phyloP scores from a whole-genome alignment of 2,329 filamentous ascomycete species.

The Fusarium dlaminii region DNA sequence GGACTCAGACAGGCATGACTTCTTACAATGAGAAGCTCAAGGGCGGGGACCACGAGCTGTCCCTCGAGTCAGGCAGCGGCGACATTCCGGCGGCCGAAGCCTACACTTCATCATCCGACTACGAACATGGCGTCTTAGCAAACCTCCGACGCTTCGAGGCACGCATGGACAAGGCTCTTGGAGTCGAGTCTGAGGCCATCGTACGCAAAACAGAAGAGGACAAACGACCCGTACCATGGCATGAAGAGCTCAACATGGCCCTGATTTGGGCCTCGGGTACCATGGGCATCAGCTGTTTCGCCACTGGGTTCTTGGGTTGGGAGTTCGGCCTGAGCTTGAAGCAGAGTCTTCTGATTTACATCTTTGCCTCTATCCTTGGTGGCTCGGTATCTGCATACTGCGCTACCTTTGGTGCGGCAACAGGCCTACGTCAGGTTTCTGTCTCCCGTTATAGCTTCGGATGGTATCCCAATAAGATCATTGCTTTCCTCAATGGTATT shows the following conservation, averaged over 20 bases:
- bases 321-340: constrained; percentile 10
- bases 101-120: neutral
- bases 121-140: neutral
- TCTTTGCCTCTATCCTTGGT: constrained; percentile 6
- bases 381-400: neutral
- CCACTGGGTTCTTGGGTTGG: constrained; percentile 6
- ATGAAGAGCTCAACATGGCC: constrained; percentile 9
- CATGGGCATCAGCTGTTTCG: constrained; percentile 7
- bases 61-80: constrained; percentile 6
- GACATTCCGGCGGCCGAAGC: neutral
- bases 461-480: constrained; percentile 10
- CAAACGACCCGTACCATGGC: neutral
- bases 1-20: neutral
- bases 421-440: neutral
- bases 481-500: constrained; percentile 2
- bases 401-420: constrained; percentile 2
- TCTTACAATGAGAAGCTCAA: constrained; percentile 3
- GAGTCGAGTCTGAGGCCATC: constrained; percentile 2
- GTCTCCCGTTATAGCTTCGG: constrained; percentile 7
- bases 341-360: neutral
- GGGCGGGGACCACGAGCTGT: neutral
- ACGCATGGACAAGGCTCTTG: constrained; percentile 1
- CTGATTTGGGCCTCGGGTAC: constrained; percentile 5
- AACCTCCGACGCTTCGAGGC: constrained; percentile 9
- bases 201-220: constrained; percentile 4